Evolutionary conservation across 208 protist species (phyloP), one percentile per base, ranked within the genome.

Genomic region (Crithidia fasciculata): DNA sequence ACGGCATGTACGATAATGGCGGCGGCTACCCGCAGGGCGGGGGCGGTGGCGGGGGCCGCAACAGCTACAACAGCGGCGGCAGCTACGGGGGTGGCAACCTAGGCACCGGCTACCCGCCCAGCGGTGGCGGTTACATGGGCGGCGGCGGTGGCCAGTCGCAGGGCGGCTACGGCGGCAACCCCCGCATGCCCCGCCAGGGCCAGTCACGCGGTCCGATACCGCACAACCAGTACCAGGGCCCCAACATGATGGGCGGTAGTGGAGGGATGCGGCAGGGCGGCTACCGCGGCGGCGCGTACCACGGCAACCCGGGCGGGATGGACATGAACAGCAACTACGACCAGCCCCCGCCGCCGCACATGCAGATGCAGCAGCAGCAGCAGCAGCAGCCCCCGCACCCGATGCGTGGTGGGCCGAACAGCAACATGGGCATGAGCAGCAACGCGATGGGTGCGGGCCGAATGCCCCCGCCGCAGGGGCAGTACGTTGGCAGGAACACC

Each of bases 361-460:
- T 72, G 65, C 56, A 43, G 49, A 72, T 78, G 54, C 66, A 52
- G 50, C 61, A 15, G 37, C 70, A 36, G 18, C 44, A 12, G n/a
- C 19, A 45, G 63, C 8, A 16, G 9, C 60, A 74, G 63, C 59
- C 58, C 44, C 49, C 49, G 43, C 67, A 62, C 10, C 61, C 55
- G 39, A 63, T 75, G 64, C 69, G 65, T n/a, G 19, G 40, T 41
- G 68, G 52, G 41, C 40, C 49, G 16, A 44, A 28, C 5, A 58
- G 68, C 47, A 40, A 57, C 55, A 58, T 70, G 61, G 52, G 69
- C 53, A 77, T 80, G 74, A 77, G 74, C 62, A 73, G 70, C 45
- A 72, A 58, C 67, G 53, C 44, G 54, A 79, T 73, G 64, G n/a
- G 52, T 13, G 36, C 45, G 13, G 64, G 58, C 28, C 66, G 76